Evolutionary conservation across 805 yeast species (phyloP), one percentile per base, ranked within the genome.

Genomic region (Lipomyces chichibuensis): DNA sequence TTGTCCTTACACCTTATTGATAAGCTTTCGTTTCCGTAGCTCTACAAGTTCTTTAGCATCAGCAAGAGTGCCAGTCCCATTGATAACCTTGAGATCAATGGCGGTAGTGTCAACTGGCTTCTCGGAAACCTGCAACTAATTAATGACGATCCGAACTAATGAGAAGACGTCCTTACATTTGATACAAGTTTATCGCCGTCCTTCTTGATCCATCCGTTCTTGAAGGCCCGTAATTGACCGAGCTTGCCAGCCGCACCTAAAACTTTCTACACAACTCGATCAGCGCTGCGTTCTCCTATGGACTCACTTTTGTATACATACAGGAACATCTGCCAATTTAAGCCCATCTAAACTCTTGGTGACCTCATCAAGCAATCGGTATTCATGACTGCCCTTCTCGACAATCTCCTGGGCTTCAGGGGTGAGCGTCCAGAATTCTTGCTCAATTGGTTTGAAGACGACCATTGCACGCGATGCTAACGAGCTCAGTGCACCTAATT

Each of bases 151-250:
- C 49, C 23, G 14, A 43, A 17, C 49, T 7, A 17, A 43, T n/a
- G 9, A 1, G 4, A 13, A 17, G 33, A 46, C 53, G 29, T 17
- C 35, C 70, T 35, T 52, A 64, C 81, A 59, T 82, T 79, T 39
- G 88, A 82, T 60, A 91, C 85, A 73, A 94, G 84, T 75, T 84
- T 87, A 73, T 90, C 96, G 65, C 94, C 96, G 66, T 89, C 90
- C 78, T 96, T 95, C 71, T 85, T 81, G 74, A 95, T 88, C 99
- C 99, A 95, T 54, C 96, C 96, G 78, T 93, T 93, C 80, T 92
- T 94, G 85, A 95, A 96, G 20, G 98, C 99, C 75, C 93, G 88
- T 73, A 96, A 97, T 81, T 95, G 99, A 70, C 99, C 99, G 71
- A 94, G 84, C 74, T 88, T 88, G 70, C 98, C 98, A 67, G 87